Conservation (phyloP, 345 rosid species). For the Triadica sebifera region DNA sequence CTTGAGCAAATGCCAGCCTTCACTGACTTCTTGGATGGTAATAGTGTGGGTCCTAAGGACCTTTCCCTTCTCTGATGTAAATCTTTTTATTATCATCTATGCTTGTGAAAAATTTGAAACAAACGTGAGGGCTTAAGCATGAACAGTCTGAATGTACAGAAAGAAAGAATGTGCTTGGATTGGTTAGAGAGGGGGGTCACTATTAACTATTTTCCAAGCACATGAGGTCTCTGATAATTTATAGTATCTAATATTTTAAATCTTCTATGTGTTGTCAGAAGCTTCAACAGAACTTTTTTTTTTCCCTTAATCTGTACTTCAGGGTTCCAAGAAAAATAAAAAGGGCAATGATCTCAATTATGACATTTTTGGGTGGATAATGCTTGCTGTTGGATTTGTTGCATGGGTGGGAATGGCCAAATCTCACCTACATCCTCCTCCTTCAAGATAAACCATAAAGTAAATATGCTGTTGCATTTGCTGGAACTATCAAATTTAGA, state of each 20-base stretch:
- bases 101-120: neutral
- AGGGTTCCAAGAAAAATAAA: slow-evolving; percentile 30
- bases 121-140: neutral
- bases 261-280: neutral
- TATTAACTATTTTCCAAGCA: neutral
- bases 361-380: slow-evolving; percentile 29
- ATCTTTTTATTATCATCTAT: neutral
- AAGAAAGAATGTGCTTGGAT: neutral
- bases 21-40: no score
- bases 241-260: neutral
- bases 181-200: neutral
- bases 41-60: neutral
- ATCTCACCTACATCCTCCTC: slow-evolving; percentile 23
- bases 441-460: slow-evolving; percentile 34
- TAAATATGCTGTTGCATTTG: slow-evolving; percentile 16
- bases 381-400: slow-evolving; percentile 30
- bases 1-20: neutral
- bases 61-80: neutral
- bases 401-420: slow-evolving; percentile 32
- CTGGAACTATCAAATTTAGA: slow-evolving; percentile 18
- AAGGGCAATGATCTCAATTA: slow-evolving; percentile 23
- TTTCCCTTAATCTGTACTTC: neutral
- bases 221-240: neutral
- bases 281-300: neutral
- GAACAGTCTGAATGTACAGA: neutral